Evolutionary conservation across 140 eudicot species (phyloP), one percentile per base, ranked within the genome.

Genomic region (Cichorium intybus): DNA sequence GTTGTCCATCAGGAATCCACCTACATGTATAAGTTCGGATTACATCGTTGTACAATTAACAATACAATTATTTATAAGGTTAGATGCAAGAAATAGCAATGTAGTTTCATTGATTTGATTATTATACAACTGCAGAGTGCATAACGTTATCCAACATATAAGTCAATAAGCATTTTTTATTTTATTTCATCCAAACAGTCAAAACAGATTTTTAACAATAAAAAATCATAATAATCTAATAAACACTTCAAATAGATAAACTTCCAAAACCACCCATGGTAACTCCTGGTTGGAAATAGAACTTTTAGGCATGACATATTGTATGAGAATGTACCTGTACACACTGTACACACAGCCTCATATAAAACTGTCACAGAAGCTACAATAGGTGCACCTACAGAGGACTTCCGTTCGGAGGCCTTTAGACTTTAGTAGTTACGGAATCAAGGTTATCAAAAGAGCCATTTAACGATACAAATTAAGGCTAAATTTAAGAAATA

Each of bases 1-100:
- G 89, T 76, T 93, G 97, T 73, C 99, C 99, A 80, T 93, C 99
- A 29, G 97, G 95, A 67, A 93, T 93, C 99, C 97, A 93, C 99
- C 99, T 92, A 66, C 37, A 64, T 1, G 16, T 14, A 21, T 34
- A 28, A 64, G 24, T 27, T 28, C 29, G 54, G 47, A 23, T 54
- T 24, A 57, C 31, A 57, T 37, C 2, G n/a, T 64, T 51, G 8
- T n/a, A n/a, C n/a, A n/a, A n/a, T n/a, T n/a, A n/a, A 15, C 23
- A 50, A 33, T 31, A 24, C 31, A 31, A 16, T 2, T 18, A 31
- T 18, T 7, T 18, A 20, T 20, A 64, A 20, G 29, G 27, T 14
- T 24, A 16, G 26, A 10, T 9, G 1, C 33, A 31, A 31, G 8
- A 2, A 31, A 31, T 31, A 31, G 7, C 35, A 31, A 31, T 31